Evolutionary conservation across 768 basidiomycete genomes (phyloP), one percentile per base, ranked within the genome.

Genomic region (Agaricus subrufescens): DNA sequence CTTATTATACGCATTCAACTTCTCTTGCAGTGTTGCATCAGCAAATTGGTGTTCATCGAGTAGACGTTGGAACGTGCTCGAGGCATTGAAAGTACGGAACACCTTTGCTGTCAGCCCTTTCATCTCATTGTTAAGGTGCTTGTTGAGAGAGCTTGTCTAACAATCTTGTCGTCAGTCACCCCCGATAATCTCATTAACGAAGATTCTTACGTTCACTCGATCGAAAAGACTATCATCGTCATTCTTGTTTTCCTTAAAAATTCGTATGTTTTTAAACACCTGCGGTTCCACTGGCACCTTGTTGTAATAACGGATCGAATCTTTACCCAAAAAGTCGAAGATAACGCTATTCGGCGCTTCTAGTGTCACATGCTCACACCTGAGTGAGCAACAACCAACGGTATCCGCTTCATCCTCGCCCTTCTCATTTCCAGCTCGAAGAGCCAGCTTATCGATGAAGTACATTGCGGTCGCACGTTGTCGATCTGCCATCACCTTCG

Each of bases 1-100:
- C 47, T 91, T 89, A 64, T 98, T 98, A 74, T 98, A 99, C 19
- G 93, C 91, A 54, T 96, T 93, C 47, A 98, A 78, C 74, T 97
- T 98, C 76, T 99, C 96, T 64, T 94, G 91, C n/a, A 92, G 76
- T 2, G 89, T 86, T 1, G 83, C 86, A 62, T 84, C 75, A 61
- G 78, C 75, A 43, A 80, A 67, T 6, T 71, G 66, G 52, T 83
- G 82, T 59, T 85, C 79, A 62, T 95, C 91, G 58, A 98, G 75
- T 60, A 96, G 85, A 45, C 89, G 78, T 67, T 98, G 94, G 77
- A 98, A 97, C 2, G 96, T 97, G 67, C 84, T 86, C 26, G 97
- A 98, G 25, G 97, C 97, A 66, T 99, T 99, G 76, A 91, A 99
- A 50, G 97, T 99, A 93, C 97, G 96, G 80, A 99, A 99, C 27